A percentile compares a stretch with the other conserved stretches of the same genome.
Conservation (phyloP, 2,329 filamentous ascomycete genomes). For the Trichoderma sp. region DNA sequence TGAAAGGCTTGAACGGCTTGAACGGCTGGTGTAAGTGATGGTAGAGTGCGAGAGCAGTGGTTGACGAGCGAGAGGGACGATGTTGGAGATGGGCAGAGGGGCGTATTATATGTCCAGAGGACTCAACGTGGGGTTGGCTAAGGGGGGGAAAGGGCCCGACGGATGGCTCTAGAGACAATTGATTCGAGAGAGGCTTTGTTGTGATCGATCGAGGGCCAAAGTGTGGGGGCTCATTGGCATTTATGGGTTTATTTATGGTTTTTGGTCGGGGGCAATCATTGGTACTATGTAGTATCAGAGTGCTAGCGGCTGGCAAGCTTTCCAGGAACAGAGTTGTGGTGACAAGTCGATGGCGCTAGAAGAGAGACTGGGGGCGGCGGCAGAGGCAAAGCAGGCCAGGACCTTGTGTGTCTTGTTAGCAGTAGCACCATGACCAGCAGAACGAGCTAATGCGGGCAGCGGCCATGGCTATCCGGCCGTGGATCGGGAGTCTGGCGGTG, state of each 20-base stretch:
- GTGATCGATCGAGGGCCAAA: conserved; percentile 13
- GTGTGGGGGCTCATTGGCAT: conserved; percentile 32
- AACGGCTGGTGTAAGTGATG: background rate
- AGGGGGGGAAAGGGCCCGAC: background rate
- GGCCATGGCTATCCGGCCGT: conserved; percentile 20
- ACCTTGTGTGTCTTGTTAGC: background rate
- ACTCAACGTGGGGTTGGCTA: conserved; percentile 14
- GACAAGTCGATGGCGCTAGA: conserved; percentile 19
- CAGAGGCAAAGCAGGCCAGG: conserved; percentile 18
- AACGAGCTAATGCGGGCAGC: conserved; percentile 20
- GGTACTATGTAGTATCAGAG: conserved; percentile 1
- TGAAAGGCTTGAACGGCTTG: background rate
- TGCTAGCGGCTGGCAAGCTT: background rate
- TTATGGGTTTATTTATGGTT: conserved; percentile 37
- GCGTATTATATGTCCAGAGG: conserved; percentile 12
- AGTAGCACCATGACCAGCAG: background rate
- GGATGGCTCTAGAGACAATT: conserved; percentile 8
- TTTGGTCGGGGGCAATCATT: conserved; percentile 24
- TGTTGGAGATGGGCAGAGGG: conserved; percentile 1
- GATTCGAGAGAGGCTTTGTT: conserved; percentile 16
- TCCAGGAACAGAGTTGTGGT: conserved; percentile 14
- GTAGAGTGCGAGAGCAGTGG: background rate
- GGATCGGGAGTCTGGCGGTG: conserved; percentile 29
- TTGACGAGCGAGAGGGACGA: background rate
- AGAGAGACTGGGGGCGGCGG: conserved; percentile 9